phyloP scores from a whole-genome alignment of 306 rosid species.

The Trichosanthes truncata region DNA sequence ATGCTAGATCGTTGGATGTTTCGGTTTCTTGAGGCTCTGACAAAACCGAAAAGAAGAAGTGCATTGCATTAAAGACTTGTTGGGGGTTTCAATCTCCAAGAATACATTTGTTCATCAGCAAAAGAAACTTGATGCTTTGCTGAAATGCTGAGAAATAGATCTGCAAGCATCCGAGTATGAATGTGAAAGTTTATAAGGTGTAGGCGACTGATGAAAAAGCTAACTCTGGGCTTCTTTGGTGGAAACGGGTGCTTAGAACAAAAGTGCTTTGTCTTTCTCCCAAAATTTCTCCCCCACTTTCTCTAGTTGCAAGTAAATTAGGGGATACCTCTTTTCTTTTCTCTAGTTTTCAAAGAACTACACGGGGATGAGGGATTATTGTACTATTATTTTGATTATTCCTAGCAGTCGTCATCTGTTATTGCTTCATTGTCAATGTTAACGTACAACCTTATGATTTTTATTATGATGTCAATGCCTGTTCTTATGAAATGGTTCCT shows the following conservation, averaged over 20 bases:
- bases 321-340: background rate
- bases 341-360: background rate
- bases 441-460: background rate
- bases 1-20: slow-evolving; percentile 95
- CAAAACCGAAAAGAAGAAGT: slow-evolving; percentile 58
- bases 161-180: background rate
- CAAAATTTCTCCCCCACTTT: background rate
- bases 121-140: background rate
- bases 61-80: slow-evolving; percentile 26
- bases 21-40: slow-evolving; percentile 61
- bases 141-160: background rate
- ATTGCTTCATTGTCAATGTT: background rate
- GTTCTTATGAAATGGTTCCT: background rate
- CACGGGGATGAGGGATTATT: background rate
- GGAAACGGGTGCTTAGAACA: background rate
- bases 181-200: background rate
- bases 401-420: background rate
- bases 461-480: background rate
- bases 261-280: background rate
- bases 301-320: background rate
- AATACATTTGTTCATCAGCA: slow-evolving; percentile 1
- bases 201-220: background rate
- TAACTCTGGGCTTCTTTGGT: background rate
- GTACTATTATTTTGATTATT: background rate
- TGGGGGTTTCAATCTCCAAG: background rate